phyloP scores from a whole-genome alignment of 495 filamentous ascomycete species.

The Podospora pseudoanserina region DNA sequence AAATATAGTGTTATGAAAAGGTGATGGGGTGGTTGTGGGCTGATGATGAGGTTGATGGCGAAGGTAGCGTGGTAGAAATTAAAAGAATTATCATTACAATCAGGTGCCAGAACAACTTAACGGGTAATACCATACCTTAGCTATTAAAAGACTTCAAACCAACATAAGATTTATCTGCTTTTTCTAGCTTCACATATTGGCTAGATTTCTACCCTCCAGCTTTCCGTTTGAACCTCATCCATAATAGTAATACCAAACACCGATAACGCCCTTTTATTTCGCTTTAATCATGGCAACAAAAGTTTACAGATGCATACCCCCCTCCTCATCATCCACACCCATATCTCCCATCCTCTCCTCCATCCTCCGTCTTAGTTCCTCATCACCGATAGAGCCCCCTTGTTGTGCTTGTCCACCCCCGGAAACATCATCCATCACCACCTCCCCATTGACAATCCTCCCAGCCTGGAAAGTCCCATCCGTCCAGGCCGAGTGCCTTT shows the following conservation, averaged over 20 bases:
- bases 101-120: too few species aligned
- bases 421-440: constrained; percentile 34
- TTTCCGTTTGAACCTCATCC: not conserved
- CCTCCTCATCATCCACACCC: constrained; percentile 47
- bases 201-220: not conserved
- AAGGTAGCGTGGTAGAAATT: not conserved
- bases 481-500: constrained; percentile 42
- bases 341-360: constrained; percentile 45
- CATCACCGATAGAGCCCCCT: constrained; percentile 43
- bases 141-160: too few species aligned
- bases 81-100: not conserved
- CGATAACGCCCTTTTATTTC: not conserved
- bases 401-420: constrained; percentile 6
- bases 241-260: not conserved
- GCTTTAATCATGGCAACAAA: not conserved
- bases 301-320: constrained; percentile 65
- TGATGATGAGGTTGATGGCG: not conserved
- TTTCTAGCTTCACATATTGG: too few species aligned
- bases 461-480: constrained; percentile 57
- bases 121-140: too few species aligned
- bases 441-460: constrained; percentile 39
- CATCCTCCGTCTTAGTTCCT: constrained; percentile 44
- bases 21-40: not conserved
- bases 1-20: not conserved
- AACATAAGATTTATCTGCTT: too few species aligned